Evolutionary conservation across 2,329 filamentous ascomycete species (phyloP), one percentile per base, ranked within the genome.

Genomic region (Neofusicoccum sp.): DNA sequence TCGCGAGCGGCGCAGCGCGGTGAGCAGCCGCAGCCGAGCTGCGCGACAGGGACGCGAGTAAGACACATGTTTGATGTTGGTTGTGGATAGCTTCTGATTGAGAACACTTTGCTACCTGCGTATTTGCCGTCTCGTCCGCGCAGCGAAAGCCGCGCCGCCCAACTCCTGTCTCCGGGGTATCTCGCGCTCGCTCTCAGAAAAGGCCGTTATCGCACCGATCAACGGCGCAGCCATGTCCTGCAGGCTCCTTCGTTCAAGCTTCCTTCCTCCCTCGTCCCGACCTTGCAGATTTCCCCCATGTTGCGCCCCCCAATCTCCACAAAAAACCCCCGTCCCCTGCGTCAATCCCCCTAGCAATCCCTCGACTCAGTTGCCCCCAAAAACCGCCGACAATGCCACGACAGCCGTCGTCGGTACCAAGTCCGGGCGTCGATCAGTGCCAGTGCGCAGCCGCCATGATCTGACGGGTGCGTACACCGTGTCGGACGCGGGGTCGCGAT

Each of bases 351-450:
- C 49, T 40, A 40, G 24, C 34, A 53, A 53, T 36, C 34, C 20
- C 49, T 54, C 36, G 12, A 26, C 5, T 40, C 12, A 30, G 14
- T n/a, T n/a, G 20, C n/a, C 34, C 20, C 34, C 48, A 28, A n/a
- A 12, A 24, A 14, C 26, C 38, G 51, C 51, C 38, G n/a, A 56
- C 28, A 38, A 8, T 7, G 51, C 38, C 16, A 28, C 28, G 9
- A 33, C 38, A 56, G 38, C n/a, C n/a, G 30, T 56, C 51, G 26
- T 43, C 51, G 51, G 51, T 33, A 28, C 12, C 24, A 33, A 31
- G 14, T 56, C 38, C 51, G 38, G 38, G 51, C 51, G 51, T 43
- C 51, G 51, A 56, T 56, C 51, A 33, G 16, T 24, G 8, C 40
- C 51, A 31, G 38, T 53, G 49, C 49, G 11, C 34, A 9, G 3